These are phyloP conservation scores for Arabidopsis arenosa DNA, from an alignment of 345 rosid species.

Conservation along the genomic window DNA sequence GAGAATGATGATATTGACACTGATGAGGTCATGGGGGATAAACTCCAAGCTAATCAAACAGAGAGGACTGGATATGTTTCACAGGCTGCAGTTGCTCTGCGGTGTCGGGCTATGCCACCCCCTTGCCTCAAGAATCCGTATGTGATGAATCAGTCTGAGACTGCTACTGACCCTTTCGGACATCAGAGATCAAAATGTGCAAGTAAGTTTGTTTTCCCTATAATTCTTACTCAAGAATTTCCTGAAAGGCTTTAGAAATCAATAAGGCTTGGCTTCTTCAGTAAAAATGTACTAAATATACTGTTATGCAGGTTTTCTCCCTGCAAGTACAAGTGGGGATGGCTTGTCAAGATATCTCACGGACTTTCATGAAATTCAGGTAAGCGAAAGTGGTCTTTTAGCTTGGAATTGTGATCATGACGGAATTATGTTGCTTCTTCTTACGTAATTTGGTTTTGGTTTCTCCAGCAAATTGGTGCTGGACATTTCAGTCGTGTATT, in stretches of 20 bases:
- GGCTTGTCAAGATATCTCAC: conserved; percentile 92
- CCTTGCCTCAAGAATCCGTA: conserved; percentile 97
- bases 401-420: background rate
- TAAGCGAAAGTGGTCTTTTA: conserved; percentile 19
- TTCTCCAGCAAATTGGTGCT: conserved; percentile 76
- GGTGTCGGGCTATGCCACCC: conserved; percentile 91
- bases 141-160: conserved; percentile 56
- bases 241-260: background rate
- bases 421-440: conserved; percentile 6
- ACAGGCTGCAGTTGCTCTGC: conserved; percentile 81
- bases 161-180: conserved; percentile 68
- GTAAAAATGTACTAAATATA: conserved; percentile 2
- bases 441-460: conserved; percentile 30
- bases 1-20: conserved; percentile 50
- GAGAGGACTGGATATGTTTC: conserved; percentile 71
- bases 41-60: conserved; percentile 36
- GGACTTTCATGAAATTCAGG: conserved; percentile 98
- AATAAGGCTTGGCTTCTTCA: conserved; percentile 6
- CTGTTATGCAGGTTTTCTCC: conserved; percentile 64
- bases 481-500: conserved; percentile 92
- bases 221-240: background rate
- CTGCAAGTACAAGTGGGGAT: conserved; percentile 65
- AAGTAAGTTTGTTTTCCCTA: conserved; percentile 51
- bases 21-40: conserved; percentile 55
- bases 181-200: conserved; percentile 89